Conservation (phyloP, 768 basidiomycete species). For the Termitomyces sp. region DNA sequence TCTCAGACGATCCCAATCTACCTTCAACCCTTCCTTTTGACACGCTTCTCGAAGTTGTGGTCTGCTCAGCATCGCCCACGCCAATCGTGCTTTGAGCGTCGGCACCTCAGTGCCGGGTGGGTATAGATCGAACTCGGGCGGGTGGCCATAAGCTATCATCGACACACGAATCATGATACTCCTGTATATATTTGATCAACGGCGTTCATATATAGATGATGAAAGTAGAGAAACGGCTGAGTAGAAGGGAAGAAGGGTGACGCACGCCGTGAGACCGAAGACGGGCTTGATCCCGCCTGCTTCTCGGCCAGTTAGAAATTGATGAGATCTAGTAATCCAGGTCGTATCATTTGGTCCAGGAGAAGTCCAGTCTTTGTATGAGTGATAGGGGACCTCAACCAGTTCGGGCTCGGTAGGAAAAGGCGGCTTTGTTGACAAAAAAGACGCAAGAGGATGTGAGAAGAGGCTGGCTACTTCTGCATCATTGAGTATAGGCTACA, state of each 20-base stretch:
- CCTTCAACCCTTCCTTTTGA: conserved; percentile 27
- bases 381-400: conserved; percentile 59
- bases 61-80: conserved; percentile 34
- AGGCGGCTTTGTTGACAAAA: conserved; percentile 57
- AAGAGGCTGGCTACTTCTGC: conserved; percentile 79
- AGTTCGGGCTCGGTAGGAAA: conserved; percentile 48
- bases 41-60: conserved; percentile 32
- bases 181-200: conserved; percentile 16
- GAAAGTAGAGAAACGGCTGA: neutral
- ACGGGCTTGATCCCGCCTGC: conserved; percentile 84
- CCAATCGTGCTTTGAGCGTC: conserved; percentile 31
- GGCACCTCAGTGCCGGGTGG: conserved; percentile 24
- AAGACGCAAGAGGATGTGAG: conserved; percentile 76
- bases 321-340: conserved; percentile 54
- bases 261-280: conserved; percentile 82
- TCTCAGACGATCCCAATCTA: conserved; percentile 26
- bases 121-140: conserved; percentile 38
- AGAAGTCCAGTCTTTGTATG: conserved; percentile 48
- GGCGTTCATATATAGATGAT: neutral
- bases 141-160: conserved; percentile 35
- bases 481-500: conserved; percentile 72
- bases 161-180: conserved; percentile 41
- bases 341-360: conserved; percentile 29
- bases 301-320: conserved; percentile 84
- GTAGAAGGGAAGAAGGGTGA: conserved; percentile 10